Base-by-base conservation (phyloP, 192 early-diverging fungal genomes). In the Coemansia sp. region DNA sequence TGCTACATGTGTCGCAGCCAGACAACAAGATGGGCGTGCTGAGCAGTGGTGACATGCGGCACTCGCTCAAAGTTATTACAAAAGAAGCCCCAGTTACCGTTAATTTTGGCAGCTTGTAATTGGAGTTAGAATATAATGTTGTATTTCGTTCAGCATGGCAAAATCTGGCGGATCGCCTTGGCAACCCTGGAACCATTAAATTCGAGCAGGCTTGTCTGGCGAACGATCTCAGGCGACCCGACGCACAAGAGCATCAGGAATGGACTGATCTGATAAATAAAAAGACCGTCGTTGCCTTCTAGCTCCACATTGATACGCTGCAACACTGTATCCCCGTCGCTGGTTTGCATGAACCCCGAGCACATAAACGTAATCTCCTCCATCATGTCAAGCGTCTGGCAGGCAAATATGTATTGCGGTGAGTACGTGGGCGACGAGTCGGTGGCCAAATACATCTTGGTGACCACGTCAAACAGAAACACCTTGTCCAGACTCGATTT, bases 401-500 rank as follows among this genome's bases (percentile, higher is more conserved):
- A 90, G 58, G 94, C 94, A 57, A 98, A 88, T 78, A 91, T 89
- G 76, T 96, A 98, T 5, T 87, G 85, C 64, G 94, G 92, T 61
- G 89, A 81, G 38, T 91, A 89, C n/a, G 89, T 88, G 4, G 96
- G 95, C 8, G 94, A 93, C 59, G 87, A 87, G 60, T 98, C 96
- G 4, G 93, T 97, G 4, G 96, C 94, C 59, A 98, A 87, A 69
- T 97, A 98, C 26, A 97, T 89, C 68, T 96, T 95, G 15, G 92
- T 90, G 25, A 83, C 49, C 4, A 89, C 82, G 69, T 98, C 96
- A 64, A 98, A 94, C 52, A 98, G 76, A 66, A 95, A 97, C 20
- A 93, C 94, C 72, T 98, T 98, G 71, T 98, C 96, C 55, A 98
- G 91, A 8, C 91, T 90, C 20, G 95, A 96, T 63, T 96, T 95